Conservation (phyloP, 345 rosid genomes). For the Eucalyptus caleyi region DNA sequence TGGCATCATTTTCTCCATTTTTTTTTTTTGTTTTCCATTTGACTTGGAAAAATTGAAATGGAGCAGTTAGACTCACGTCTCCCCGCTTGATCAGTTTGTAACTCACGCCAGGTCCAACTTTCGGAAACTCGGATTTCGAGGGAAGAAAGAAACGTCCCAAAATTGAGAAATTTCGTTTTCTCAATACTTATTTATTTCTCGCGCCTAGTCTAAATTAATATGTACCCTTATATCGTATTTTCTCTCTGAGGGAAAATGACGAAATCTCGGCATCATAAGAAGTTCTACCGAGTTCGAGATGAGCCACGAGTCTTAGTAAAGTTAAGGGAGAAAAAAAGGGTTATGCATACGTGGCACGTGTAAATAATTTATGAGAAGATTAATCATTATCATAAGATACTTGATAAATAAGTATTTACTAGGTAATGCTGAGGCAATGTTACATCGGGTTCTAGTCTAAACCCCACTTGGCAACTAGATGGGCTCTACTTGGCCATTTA, state of each 20-base stretch:
- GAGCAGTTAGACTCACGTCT: not conserved
- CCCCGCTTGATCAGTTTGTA: not conserved
- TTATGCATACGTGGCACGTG: not conserved
- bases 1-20: not conserved
- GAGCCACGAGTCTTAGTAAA: not conserved
- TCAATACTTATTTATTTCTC: not conserved
- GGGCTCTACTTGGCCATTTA: not conserved
- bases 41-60: not conserved
- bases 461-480: not conserved
- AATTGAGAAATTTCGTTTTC: not conserved
- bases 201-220: not conserved
- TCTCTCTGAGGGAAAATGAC: accelerated
- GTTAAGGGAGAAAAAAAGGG: not conserved
- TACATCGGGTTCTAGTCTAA: not conserved
- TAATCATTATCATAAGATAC: not conserved
- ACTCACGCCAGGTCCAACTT: not conserved
- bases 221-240: not conserved
- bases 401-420: not conserved
- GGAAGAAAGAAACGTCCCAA: not conserved
- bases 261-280: not conserved
- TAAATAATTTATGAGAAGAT: not conserved
- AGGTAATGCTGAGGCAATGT: not conserved
- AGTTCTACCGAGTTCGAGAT: not conserved
- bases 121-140: not conserved
- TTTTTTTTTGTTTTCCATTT: not conserved